Evolutionary conservation across 108 stramenopile species (phyloP), one percentile per base, ranked within the genome.

Genomic region (Pseudonitzschia pungens): DNA sequence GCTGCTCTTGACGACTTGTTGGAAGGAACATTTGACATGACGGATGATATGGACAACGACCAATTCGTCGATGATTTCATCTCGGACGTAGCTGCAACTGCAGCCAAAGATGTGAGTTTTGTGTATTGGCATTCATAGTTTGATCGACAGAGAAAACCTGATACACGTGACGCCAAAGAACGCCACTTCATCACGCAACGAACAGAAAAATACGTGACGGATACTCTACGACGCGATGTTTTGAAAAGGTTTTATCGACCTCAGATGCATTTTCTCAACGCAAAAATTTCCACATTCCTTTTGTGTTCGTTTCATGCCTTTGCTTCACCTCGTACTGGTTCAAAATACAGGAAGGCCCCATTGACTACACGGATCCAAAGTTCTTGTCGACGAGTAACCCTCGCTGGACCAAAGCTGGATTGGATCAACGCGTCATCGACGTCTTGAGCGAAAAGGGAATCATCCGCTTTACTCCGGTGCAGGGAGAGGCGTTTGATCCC

Each of bases 401-500:
- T 31, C 84, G 74, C 58, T 96, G 95, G 95, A 72, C 78, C 11
- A 48, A 86, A 63, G 73, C 75, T 53, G 92, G 92, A 50, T 56
- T 96, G 33, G 60, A 80, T 31, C 86, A 75, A 59, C 65, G 63
- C n/a, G 78, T 96, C 54, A 91, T 96, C 75, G 89, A 96, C 70
- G 87, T 96, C 28, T 81, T 96, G n/a, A 85, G 83, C 28, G 81
- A 69, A 55, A 92, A 92, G 70, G 92, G 92, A 42, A 94, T 96
- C 53, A 83, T 82, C 1, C 74, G 82, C n/a, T 91, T 96, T 69
- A 96, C 95, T 43, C 90, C 90, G 6, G 93, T 96, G 27, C 96
- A 99, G 74, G 96, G 88, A 55, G 89, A 91, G 74, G 96, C 97
- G 27, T 97, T 92, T 58, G 78, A 80, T 51, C 93, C 95, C 59